Conservation (phyloP, 1,284 basidiomycete genomes). For the Meripilus lineatus region DNA sequence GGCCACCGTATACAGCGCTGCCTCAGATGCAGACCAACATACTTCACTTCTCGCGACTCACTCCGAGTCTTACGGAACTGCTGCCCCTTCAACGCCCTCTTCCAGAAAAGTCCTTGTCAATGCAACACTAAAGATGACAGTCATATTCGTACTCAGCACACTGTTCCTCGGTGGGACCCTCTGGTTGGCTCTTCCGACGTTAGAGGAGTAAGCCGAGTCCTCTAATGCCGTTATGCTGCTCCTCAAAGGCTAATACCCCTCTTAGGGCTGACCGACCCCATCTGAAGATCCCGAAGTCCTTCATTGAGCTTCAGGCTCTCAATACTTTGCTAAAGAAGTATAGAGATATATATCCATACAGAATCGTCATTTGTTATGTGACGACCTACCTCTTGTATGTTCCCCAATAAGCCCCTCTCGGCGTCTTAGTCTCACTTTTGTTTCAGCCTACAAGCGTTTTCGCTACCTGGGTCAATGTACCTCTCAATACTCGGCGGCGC, state of each 20-base stretch:
- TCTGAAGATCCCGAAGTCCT: slow-evolving; percentile 79
- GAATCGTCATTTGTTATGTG: slow-evolving; percentile 80
- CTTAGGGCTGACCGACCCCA: slow-evolving; percentile 66
- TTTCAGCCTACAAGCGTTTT: slow-evolving; percentile 89
- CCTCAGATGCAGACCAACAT: slow-evolving; percentile 28
- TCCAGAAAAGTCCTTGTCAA: slow-evolving; percentile 57
- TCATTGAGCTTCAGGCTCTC: slow-evolving; percentile 75
- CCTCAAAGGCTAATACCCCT: slow-evolving; percentile 4
- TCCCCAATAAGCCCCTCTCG: slow-evolving; percentile 2
- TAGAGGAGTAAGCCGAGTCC: slow-evolving; percentile 61
- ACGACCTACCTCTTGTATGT: slow-evolving; percentile 89
- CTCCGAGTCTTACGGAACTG: slow-evolving; percentile 45
- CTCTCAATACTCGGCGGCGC: slow-evolving; percentile 95
- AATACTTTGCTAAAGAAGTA: slow-evolving; percentile 87
- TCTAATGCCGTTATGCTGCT: background rate
- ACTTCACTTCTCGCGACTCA: slow-evolving; percentile 31
- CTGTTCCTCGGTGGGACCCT: slow-evolving; percentile 68
- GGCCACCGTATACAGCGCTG: slow-evolving; percentile 41
- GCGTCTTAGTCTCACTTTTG: slow-evolving; percentile 10
- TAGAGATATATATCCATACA: slow-evolving; percentile 76
- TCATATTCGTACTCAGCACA: slow-evolving; percentile 70
- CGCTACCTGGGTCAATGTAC: slow-evolving; percentile 97
- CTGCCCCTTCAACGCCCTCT: slow-evolving; percentile 35
- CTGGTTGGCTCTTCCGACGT: slow-evolving; percentile 73
- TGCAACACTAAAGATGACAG: slow-evolving; percentile 79